A percentile compares a stretch with the other conserved stretches of the same genome.
These are phyloP conservation scores for Tolypocladium cylindrosporum DNA, from an alignment of 2,329 filamentous ascomycete species.

Conservation along the genomic window DNA sequence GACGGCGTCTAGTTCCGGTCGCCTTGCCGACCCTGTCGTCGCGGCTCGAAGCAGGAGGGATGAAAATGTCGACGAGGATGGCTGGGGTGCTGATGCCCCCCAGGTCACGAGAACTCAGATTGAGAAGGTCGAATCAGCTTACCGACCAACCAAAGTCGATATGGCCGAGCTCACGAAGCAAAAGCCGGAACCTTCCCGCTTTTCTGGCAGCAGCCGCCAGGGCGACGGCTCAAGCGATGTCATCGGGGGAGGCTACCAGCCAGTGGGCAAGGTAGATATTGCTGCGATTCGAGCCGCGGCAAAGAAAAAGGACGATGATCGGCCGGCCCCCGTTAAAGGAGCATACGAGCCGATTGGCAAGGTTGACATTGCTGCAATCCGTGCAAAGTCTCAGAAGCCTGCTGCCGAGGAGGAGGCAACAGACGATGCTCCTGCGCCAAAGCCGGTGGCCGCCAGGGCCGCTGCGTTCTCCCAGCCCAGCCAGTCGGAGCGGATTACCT, in stretches of 20 bases:
- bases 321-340: constrained; percentile 79
- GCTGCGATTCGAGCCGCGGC: constrained; percentile 73
- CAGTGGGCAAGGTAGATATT: constrained; percentile 96
- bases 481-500: constrained; percentile 70
- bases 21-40: constrained; percentile 55
- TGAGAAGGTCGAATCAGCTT: constrained; percentile 86
- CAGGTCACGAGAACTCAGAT: constrained; percentile 76
- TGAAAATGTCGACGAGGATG: constrained; percentile 65
- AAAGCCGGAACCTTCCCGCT: constrained; percentile 55
- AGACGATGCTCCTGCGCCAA: constrained; percentile 30
- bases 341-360: constrained; percentile 93
- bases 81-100: constrained; percentile 94
- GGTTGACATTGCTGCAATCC: constrained; percentile 92
- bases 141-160: constrained; percentile 92
- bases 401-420: constrained; percentile 23
- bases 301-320: constrained; percentile 61
- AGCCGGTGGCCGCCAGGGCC: constrained; percentile 64
- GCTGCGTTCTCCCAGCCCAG: constrained; percentile 54
- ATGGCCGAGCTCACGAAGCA: constrained; percentile 75
- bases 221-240: constrained; percentile 49
- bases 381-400: constrained; percentile 67
- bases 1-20: constrained; percentile 40
- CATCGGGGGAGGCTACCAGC: constrained; percentile 81
- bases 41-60: constrained; percentile 53
- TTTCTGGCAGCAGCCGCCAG: constrained; percentile 33